A percentile compares a stretch with the other conserved stretches of the same genome.
phyloP scores from a whole-genome alignment of 2,329 filamentous ascomycete genomes.

The Stenocarpella maydis region DNA sequence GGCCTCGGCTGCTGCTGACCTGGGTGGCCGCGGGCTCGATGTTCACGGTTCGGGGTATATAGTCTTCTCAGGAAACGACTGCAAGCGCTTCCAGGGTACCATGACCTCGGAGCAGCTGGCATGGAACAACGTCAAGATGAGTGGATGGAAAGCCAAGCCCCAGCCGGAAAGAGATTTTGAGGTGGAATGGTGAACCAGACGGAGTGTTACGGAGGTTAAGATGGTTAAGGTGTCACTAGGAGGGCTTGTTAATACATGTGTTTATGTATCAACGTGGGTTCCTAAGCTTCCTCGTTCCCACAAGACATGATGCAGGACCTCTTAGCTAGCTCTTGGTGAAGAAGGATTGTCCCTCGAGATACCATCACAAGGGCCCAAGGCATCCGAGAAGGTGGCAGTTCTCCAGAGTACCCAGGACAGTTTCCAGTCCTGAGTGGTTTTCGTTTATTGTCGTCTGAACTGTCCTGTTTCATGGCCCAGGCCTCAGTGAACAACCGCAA shows the following conservation, averaged over 20 bases:
- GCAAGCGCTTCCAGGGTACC: slow-evolving; percentile 39
- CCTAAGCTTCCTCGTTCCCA: background rate
- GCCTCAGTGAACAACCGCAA: background rate
- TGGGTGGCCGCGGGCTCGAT: background rate
- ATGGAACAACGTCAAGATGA: slow-evolving; percentile 38
- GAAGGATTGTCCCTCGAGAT: background rate
- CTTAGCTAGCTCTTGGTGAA: too few species aligned
- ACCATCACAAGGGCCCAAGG: background rate
- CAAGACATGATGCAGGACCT: too few species aligned
- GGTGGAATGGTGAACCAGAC: slow-evolving; percentile 30
- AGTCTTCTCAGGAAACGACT: slow-evolving; percentile 40
- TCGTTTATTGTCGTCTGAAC: background rate
- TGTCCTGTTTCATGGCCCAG: background rate
- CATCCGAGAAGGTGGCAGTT: background rate
- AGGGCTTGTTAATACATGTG: background rate
- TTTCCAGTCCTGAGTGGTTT: background rate
- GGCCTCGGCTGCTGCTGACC: slow-evolving; percentile 1
- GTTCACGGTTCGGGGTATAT: slow-evolving; percentile 39
- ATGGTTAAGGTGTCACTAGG: background rate
- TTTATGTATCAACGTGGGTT: too few species aligned
- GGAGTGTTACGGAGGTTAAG: background rate
- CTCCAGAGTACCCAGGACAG: background rate
- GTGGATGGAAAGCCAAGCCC: slow-evolving; percentile 38
- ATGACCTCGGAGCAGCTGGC: slow-evolving; percentile 38
- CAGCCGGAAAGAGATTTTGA: slow-evolving; percentile 37